phyloP scores from a whole-genome alignment of 768 basidiomycete genomes.

The Lactarius indigo region DNA sequence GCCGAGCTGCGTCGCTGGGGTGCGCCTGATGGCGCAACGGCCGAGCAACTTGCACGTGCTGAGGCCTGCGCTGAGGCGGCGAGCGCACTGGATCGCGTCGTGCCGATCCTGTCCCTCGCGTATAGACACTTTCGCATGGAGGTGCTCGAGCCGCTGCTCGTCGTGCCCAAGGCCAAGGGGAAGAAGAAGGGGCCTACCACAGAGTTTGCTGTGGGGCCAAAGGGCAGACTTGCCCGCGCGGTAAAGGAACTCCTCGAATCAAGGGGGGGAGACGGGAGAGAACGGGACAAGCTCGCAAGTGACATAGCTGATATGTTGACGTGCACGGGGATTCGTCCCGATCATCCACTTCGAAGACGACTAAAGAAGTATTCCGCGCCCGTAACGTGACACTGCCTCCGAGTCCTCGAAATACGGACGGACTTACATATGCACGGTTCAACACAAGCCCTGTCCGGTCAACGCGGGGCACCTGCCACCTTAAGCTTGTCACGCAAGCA shows the following conservation, averaged over 20 bases:
- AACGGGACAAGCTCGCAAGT: slow-evolving; percentile 43
- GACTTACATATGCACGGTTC: background rate
- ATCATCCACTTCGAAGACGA: slow-evolving; percentile 67
- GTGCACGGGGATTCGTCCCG: slow-evolving; percentile 52
- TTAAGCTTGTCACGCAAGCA: background rate
- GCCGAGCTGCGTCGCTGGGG: slow-evolving; percentile 75
- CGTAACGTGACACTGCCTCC: background rate
- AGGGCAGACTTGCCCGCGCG: slow-evolving; percentile 65
- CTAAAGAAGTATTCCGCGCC: slow-evolving; percentile 51
- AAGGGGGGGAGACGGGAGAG: slow-evolving; percentile 44
- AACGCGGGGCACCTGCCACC: background rate
- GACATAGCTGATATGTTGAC: slow-evolving; percentile 51
- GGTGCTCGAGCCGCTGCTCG: slow-evolving; percentile 64
- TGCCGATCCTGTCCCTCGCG: slow-evolving; percentile 61
- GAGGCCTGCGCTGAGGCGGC: slow-evolving; percentile 75
- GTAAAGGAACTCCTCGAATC: slow-evolving; percentile 62
- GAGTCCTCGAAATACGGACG: background rate
- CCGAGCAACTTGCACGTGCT: slow-evolving; percentile 48
- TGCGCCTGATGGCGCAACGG: slow-evolving; percentile 48
- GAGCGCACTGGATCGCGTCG: slow-evolving; percentile 61
- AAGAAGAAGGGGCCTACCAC: slow-evolving; percentile 47
- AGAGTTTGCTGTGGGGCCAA: slow-evolving; percentile 45
- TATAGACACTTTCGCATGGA: slow-evolving; percentile 70
- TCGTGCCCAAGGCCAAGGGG: slow-evolving; percentile 54
- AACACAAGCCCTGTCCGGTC: background rate